Evolutionary conservation across 192 early-diverging fungal genomes (phyloP), one percentile per base, ranked within the genome.

Genomic region (Podila verticillata): DNA sequence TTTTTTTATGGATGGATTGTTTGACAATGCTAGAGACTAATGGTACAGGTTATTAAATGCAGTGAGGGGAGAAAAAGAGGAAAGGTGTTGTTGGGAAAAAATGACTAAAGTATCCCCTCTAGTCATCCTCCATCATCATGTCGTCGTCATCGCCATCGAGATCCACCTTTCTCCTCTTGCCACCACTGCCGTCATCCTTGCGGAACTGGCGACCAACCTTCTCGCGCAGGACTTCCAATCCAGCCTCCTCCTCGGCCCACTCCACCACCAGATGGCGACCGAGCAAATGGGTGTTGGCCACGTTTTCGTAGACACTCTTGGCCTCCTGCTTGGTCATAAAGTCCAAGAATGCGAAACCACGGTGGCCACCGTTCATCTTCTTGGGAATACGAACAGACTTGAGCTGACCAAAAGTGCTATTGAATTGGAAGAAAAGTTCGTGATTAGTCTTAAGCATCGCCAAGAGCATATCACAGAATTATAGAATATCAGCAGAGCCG

Each of bases 331-430:
- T 93, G 8, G 98, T 99, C 64, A 97, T 85, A 81, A 97, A 98
- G 79, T 99, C 98, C 68, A 98, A 90, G 87, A 99, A 99, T 57
- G 95, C 95, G 84, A 99, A 99, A 75, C 98, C 98, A 57, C 98
- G 96, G 69, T 97, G 96, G 13, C 91, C 89, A 10, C 96, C 95
- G 49, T 93, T 91, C 77, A 96, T 94, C 81, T 99, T 99, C 66
- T 92, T 94, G 39, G 98, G 98, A 63, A 99, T 74, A 39, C 98
- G 92, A 58, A 99, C 91, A 7, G 96, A 93, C 81, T 99, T 99
- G 66, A 97, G 83, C 77, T 96, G 94, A 60, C 96, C 98, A 84
- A 95, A 99, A 3, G 95, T 83, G 44, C 95, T 94, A 67, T 64
- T 30, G 17, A 9, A 8, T 7, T 47, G 20, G 30, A 51, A 26